Evolutionary conservation across 2,329 filamentous ascomycete genomes (phyloP), one percentile per base, ranked within the genome.

Genomic region (Arthroderma sp.): DNA sequence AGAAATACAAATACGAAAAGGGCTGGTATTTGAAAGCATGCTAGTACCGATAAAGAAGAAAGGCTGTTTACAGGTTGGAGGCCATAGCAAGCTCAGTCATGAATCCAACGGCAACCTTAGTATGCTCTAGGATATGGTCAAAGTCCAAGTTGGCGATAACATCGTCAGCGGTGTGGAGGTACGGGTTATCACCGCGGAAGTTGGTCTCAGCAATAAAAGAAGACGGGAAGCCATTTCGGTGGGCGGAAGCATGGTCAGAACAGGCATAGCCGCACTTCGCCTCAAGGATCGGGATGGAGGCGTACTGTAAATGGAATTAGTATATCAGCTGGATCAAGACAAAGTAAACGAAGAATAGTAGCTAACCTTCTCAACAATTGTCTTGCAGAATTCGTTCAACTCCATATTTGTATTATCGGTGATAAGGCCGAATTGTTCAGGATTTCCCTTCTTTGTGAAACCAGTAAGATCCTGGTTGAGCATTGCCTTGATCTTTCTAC

Each of bases 381-480:
- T 81, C 79, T 95, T 96, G 77, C 96, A 91, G 71, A 96, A 97
- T 7, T 81, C 78, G 3, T 91, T 97, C 64, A 97, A 76, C 56
- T 80, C 84, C 1, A 83, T 76, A 68, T 96, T 87, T 47, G 97
- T 91, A 65, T 80, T 96, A 72, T 97, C 91, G 3, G 87, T 90
- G 66, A 97, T 95, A 54, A 97, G 89, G 43, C 91, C 91, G 2
- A 97, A 87, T 49, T 84, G 86, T 77, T 96, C 91, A 4, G 83
- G 80, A 71, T 88, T 79, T 59, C 90, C 90, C 2, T 88, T 85
- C 69, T 91, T 83, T 2, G 90, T 81, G 69, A 86, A 96, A n/a
- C 91, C 91, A 1, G 89, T 95, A 91, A 97, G 97, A 72, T 97
- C 91, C 73, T 97, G 91, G 76, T 97, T 91, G 55, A 97, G 81